These are phyloP conservation scores for Nicotiana attenuata DNA, from an alignment of 257 asterid species.

Conservation along the genomic window DNA sequence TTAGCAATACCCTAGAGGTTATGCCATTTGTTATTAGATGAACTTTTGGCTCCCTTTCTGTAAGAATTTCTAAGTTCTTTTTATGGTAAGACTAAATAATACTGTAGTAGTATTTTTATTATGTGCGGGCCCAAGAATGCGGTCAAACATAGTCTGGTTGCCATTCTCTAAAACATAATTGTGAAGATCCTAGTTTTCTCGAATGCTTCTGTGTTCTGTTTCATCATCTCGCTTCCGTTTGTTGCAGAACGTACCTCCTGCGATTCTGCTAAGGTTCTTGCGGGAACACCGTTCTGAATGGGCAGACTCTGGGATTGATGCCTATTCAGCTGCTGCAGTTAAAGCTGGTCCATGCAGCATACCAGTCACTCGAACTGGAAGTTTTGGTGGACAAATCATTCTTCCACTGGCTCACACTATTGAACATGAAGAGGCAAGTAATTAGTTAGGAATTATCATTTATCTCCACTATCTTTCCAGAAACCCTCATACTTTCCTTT, in stretches of 20 bases:
- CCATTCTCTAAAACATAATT: not conserved
- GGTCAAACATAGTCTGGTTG: not conserved
- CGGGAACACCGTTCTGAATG: conserved; percentile 97
- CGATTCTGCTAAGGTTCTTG: conserved; percentile 76
- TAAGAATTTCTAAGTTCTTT: not conserved
- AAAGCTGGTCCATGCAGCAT: conserved; percentile 73
- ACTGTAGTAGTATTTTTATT: not conserved
- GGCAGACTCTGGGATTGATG: conserved; percentile 93
- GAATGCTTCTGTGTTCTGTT: not conserved
- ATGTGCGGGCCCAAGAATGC: not conserved
- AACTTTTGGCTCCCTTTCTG: not conserved
- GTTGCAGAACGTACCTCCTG: conserved; percentile 81
- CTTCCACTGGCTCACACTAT: conserved; percentile 95
- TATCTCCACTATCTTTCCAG: not conserved
- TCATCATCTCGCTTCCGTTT: not conserved
- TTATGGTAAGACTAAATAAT: not conserved
- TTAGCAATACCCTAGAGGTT: not conserved
- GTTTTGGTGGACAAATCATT: conserved; percentile 85
- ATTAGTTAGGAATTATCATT: not conserved
- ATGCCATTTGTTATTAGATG: not conserved
- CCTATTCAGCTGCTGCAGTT: conserved; percentile 85
- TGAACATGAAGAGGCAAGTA: conserved; percentile 90
- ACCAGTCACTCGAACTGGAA: conserved; percentile 70
- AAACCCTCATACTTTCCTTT: not conserved
- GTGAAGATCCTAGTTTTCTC: not conserved